Evolutionary conservation across 208 protist species (phyloP).

Genomic region (Leptomonas pyrrhocoris): DNA sequence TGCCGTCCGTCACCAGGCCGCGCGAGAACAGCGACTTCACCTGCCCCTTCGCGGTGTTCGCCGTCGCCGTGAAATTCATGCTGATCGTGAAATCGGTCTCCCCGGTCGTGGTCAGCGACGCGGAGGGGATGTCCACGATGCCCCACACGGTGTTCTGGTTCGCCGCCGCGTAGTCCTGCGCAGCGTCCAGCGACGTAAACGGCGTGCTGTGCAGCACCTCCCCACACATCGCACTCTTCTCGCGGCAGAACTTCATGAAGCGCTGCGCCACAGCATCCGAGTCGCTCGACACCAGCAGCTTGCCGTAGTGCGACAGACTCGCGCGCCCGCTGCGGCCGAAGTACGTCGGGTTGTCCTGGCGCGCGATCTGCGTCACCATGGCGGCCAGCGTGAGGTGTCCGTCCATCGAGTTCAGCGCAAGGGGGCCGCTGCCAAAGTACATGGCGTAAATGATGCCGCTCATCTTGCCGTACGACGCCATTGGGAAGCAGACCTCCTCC

Average conservation of each 20-base stretch:
- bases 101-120: slow-evolving; percentile 16
- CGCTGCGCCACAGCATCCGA: slow-evolving; percentile 28
- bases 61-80: slow-evolving; percentile 89
- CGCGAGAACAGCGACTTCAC: slow-evolving; percentile 46
- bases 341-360: slow-evolving; percentile 43
- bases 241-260: slow-evolving; percentile 61
- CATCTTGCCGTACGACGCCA: slow-evolving; percentile 9
- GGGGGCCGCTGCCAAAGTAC: slow-evolving; percentile 43
- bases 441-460: slow-evolving; percentile 36
- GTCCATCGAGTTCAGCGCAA: slow-evolving; percentile 54
- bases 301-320: slow-evolving; percentile 73
- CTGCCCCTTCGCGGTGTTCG: slow-evolving; percentile 50
- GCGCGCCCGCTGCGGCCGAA: slow-evolving; percentile 47
- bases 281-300: slow-evolving; percentile 63
- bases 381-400: slow-evolving; percentile 60
- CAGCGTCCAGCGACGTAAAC: slow-evolving; percentile 49
- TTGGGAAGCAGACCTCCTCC: slow-evolving; percentile 33
- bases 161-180: slow-evolving; percentile 53
- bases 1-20: slow-evolving; percentile 32
- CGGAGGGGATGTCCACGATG: slow-evolving; percentile 56
- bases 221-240: slow-evolving; percentile 48
- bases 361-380: slow-evolving; percentile 41
- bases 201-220: slow-evolving; percentile 48
- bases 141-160: slow-evolving; percentile 75
- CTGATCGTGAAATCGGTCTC: slow-evolving; percentile 71